These are phyloP conservation scores for Cladosporium halotolerans DNA, from an alignment of 2,329 filamentous ascomycete genomes.

Conservation along the genomic window DNA sequence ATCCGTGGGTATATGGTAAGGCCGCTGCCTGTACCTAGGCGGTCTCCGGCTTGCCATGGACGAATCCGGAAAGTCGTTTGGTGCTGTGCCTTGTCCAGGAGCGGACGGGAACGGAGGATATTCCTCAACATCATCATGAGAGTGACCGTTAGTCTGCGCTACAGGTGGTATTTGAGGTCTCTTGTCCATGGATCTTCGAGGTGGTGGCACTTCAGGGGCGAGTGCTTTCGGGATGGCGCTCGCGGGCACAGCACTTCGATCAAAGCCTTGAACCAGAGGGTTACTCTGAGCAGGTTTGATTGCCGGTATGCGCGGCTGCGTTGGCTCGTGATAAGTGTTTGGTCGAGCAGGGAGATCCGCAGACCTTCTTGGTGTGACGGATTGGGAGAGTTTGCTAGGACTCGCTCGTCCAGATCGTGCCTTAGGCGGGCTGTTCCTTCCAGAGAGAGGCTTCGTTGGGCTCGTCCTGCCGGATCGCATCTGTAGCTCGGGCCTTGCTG, in stretches of 20 bases:
- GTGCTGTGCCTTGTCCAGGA: neutral
- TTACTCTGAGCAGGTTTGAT: constrained; percentile 19
- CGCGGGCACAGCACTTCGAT: constrained; percentile 10
- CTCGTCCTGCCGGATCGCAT: constrained; percentile 25
- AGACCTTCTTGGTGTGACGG: constrained; percentile 19
- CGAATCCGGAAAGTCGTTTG: constrained; percentile 66
- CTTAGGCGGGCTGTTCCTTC: constrained; percentile 24
- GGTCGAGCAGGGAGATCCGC: constrained; percentile 17
- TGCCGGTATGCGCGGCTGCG: constrained; percentile 23
- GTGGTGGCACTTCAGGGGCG: constrained; percentile 30
- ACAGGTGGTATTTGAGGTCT: constrained; percentile 19
- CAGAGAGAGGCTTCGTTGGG: constrained; percentile 23
- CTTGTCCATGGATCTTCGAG: constrained; percentile 26
- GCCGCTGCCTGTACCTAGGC: constrained; percentile 65
- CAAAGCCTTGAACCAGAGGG: constrained; percentile 25
- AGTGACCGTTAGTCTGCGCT: constrained; percentile 33
- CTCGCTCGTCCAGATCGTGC: constrained; percentile 6
- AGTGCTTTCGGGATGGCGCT: constrained; percentile 12
- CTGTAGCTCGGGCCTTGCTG: constrained; percentile 28
- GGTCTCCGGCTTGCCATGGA: constrained; percentile 78
- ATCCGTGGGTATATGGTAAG: constrained; percentile 71
- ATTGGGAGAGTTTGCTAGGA: constrained; percentile 16
- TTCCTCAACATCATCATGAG: constrained; percentile 40
- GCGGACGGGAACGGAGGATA: constrained; percentile 6
- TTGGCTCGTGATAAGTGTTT: constrained; percentile 14